A percentile compares a stretch with the other conserved stretches of the same genome.
phyloP scores from a whole-genome alignment of 2,329 filamentous ascomycete species.

The Magnaporthiopsis rhizophila region DNA sequence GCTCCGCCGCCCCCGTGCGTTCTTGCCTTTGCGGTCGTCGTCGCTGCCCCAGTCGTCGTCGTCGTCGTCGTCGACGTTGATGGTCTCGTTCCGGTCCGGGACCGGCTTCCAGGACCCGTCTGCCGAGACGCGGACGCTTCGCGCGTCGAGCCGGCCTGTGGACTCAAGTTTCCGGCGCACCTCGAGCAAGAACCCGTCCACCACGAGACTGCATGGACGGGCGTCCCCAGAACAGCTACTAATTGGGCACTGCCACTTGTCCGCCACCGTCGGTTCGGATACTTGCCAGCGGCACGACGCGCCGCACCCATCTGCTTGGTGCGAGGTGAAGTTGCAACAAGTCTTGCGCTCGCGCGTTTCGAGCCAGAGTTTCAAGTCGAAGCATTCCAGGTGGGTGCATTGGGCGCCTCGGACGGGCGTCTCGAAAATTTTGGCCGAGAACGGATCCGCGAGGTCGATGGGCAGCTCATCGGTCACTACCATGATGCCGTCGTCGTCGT shows the following conservation, averaged over 20 bases:
- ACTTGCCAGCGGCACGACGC: constrained; percentile 21
- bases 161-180: constrained; percentile 49
- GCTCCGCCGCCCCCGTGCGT: not conserved
- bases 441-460: constrained; percentile 60
- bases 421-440: constrained; percentile 55
- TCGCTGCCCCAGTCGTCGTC: constrained; percentile 9
- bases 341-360: constrained; percentile 49
- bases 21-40: not conserved
- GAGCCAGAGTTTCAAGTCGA: constrained; percentile 80
- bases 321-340: constrained; percentile 9
- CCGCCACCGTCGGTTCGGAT: constrained; percentile 46
- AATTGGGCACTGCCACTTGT: constrained; percentile 82
- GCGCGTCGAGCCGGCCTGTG: constrained; percentile 36
- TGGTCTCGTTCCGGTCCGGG: constrained; percentile 21
- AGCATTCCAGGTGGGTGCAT: constrained; percentile 80
- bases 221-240: constrained; percentile 62
- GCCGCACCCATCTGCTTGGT: constrained; percentile 12
- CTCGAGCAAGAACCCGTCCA: constrained; percentile 65
- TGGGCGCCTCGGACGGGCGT: constrained; percentile 60
- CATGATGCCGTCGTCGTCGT: constrained; percentile 53
- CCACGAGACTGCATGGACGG: constrained; percentile 59
- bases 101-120: constrained; percentile 58
- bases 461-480: constrained; percentile 50
- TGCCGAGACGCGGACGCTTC: constrained; percentile 53
- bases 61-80: constrained; percentile 16